These are phyloP conservation scores for Aureoboletus auriporus DNA, from an alignment of 768 basidiomycete species.

Conservation along the genomic window DNA sequence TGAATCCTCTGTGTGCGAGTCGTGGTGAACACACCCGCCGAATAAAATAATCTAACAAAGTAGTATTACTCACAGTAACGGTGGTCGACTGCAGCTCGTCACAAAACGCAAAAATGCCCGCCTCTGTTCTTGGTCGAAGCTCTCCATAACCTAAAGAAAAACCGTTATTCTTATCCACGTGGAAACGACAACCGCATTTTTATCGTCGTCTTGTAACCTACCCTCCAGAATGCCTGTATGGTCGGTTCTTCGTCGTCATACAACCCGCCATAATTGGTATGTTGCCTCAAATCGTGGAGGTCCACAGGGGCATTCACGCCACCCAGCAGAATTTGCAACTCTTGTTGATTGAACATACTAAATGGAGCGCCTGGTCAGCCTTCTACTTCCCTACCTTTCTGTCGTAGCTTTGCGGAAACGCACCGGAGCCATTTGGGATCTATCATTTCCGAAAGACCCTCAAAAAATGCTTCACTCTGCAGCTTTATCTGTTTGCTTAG, in stretches of 20 bases:
- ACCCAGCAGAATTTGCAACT: constrained; percentile 87
- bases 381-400: neutral
- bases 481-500: constrained; percentile 84
- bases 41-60: neutral
- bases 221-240: constrained; percentile 81
- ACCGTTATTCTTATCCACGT: neutral
- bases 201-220: constrained; percentile 26
- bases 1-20: constrained; percentile 58
- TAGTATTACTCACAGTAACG: constrained; percentile 60
- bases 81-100: constrained; percentile 88
- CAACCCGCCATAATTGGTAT: constrained; percentile 82
- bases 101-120: constrained; percentile 82
- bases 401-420: constrained; percentile 4
- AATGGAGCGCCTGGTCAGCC: constrained; percentile 8
- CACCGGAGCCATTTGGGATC: constrained; percentile 84
- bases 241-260: constrained; percentile 69
- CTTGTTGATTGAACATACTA: constrained; percentile 97
- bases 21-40: no score
- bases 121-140: constrained; percentile 78
- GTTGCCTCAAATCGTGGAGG: constrained; percentile 67
- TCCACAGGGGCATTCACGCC: constrained; percentile 85
- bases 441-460: constrained; percentile 89
- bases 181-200: neutral
- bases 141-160: constrained; percentile 59
- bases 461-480: constrained; percentile 86